These are phyloP conservation scores for Cubamyces sp. DNA, from an alignment of 768 basidiomycete species.

Conservation along the genomic window DNA sequence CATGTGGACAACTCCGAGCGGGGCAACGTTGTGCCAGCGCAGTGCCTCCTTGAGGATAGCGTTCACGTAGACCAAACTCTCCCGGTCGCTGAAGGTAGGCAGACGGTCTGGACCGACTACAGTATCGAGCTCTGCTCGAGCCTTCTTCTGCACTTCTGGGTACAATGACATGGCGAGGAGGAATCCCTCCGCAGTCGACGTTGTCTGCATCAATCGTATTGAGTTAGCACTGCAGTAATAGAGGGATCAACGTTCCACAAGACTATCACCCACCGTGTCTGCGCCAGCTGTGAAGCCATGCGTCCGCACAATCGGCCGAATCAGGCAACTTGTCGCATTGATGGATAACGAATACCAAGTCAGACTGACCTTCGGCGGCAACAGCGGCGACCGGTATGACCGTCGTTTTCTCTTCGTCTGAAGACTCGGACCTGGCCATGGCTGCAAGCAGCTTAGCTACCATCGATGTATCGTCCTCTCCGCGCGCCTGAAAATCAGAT, in stretches of 20 bases:
- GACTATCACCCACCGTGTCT: constrained; percentile 19
- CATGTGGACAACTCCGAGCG: constrained; percentile 31
- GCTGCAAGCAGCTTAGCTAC: neutral
- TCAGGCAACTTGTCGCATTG: too few relatives aligned
- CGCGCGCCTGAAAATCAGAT: neutral
- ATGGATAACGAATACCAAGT: neutral
- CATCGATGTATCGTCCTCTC: neutral
- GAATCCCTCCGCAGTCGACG: constrained; percentile 32
- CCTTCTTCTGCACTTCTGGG: constrained; percentile 29
- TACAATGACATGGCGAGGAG: constrained; percentile 35
- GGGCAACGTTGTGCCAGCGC: constrained; percentile 21
- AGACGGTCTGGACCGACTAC: constrained; percentile 21
- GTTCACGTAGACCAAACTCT: constrained; percentile 9
- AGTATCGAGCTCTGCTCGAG: constrained; percentile 14
- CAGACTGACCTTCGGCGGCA: constrained; percentile 4
- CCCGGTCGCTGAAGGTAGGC: constrained; percentile 11
- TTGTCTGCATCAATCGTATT: constrained; percentile 16
- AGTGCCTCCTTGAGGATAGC: constrained; percentile 19
- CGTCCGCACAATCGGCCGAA: too few relatives aligned
- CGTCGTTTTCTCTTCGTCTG: neutral
- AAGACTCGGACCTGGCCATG: neutral
- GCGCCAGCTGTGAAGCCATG: constrained; percentile 15
- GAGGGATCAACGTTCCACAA: too few relatives aligned
- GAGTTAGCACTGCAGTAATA: neutral
- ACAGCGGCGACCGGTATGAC: neutral